A percentile compares a stretch with the other conserved stretches of the same genome.
These are phyloP conservation scores for Acmispon strigosus DNA, from an alignment of 306 rosid genomes.

Conservation along the genomic window DNA sequence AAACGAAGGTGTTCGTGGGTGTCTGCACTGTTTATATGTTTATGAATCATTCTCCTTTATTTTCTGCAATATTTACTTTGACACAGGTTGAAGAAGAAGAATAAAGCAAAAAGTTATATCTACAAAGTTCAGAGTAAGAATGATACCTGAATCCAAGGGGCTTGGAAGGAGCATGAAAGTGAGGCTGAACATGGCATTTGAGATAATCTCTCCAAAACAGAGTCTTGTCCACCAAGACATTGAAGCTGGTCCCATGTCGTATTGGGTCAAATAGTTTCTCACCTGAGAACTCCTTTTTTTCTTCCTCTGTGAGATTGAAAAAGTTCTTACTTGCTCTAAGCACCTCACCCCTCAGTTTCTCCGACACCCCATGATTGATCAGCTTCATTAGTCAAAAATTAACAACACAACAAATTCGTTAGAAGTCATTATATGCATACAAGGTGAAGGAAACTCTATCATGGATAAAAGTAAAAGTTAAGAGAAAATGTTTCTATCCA, in stretches of 20 bases:
- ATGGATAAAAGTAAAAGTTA: too few relatives aligned
- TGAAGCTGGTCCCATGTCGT: constrained; percentile 58
- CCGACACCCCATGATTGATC: constrained; percentile 45
- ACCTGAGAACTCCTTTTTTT: constrained; percentile 33
- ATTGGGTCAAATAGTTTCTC: constrained; percentile 35
- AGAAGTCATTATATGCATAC: too few relatives aligned
- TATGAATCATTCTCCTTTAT: too few relatives aligned
- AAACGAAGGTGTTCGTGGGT: too few relatives aligned
- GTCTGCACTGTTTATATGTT: too few relatives aligned
- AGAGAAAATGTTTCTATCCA: too few relatives aligned
- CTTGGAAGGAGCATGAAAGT: constrained; percentile 40
- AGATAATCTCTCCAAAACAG: constrained; percentile 64
- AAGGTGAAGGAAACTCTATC: too few relatives aligned
- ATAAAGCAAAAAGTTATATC: too few relatives aligned
- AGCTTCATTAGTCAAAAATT: constrained; percentile 13
- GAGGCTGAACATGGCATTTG: constrained; percentile 58
- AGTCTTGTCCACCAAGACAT: constrained; percentile 28
- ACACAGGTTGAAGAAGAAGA: too few relatives aligned
- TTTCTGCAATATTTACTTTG: too few relatives aligned
- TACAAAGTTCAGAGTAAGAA: too few relatives aligned
- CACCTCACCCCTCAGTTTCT: constrained; percentile 29
- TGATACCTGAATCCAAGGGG: constrained; percentile 52
- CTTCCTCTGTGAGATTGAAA: constrained; percentile 42
- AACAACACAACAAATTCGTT: background rate
- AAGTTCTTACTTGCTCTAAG: constrained; percentile 20